Base-by-base conservation (phyloP, 1,284 basidiomycete genomes). In the Apiotrichum montevideense region DNA sequence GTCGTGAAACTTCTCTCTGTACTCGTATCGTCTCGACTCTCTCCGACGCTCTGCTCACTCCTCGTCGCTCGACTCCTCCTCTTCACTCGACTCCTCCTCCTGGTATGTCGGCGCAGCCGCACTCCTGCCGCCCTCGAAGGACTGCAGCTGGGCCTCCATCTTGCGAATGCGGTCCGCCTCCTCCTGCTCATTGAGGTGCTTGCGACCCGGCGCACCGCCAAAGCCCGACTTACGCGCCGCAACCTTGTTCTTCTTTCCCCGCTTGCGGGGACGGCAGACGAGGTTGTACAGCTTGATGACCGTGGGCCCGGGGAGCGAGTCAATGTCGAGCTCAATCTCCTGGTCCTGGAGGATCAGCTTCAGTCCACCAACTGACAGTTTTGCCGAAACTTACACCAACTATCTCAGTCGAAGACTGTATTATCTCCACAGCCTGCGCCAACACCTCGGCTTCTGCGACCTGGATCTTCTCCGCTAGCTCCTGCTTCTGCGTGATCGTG, bases 291-390 rank as follows among this genome's bases (percentile, higher is more conserved):
- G 82, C 77, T 90, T 90, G 55, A 87, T 86, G 49, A 96, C 83
- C 35, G 94, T 92, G 21, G 82, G 77, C 4, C 87, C 80, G 51
- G 93, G 91, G 40, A 97, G 81, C 47, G 85, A 80, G 71, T 97
- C 93, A 66, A 97, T 96, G 77, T 97, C 94, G 46, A 97, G 84
- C 77, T 97, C 93, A 68, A 97, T 96, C 79, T 97, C 93, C 74
- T 96, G 90, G 53, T 87, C 89, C 73, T 88, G 90, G 35, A 47
- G 11, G 78, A n/a, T 63, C 41, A 39, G 37, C 37, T 8, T 34
- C 32, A 5, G 7, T n/a, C 6, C 9, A 42, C 13, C n/a, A 5
- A 34, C 9, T 29, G 29, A 29, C 29, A 29, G 29, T 2, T 29
- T 29, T 29, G 3, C 3, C 29, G 3, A 29, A 29, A 84, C 90